Conservation (phyloP, 352 stramenopile genomes). For the Globisporangium nagaii region DNA sequence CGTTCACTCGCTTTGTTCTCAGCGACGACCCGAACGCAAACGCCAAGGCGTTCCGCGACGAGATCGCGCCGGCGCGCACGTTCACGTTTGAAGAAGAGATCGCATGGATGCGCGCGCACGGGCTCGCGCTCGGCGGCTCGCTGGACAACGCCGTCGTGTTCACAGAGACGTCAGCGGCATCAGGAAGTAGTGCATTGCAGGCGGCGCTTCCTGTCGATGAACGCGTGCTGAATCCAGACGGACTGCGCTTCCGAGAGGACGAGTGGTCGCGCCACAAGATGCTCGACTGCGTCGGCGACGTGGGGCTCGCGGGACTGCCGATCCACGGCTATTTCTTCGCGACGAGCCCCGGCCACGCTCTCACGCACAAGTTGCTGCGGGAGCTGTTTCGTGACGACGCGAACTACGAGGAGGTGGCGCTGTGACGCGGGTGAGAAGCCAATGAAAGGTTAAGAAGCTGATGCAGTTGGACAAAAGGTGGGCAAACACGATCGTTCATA, state of each 20-base stretch:
- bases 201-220: neutral
- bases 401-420: slow-evolving; percentile 33
- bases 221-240: slow-evolving; percentile 38
- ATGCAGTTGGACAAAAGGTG: no score
- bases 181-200: no score
- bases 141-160: slow-evolving; percentile 72
- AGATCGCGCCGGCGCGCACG: slow-evolving; percentile 49
- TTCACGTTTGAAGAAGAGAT: slow-evolving; percentile 78
- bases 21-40: slow-evolving; percentile 25
- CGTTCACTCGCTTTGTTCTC: slow-evolving; percentile 32
- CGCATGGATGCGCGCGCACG: slow-evolving; percentile 42
- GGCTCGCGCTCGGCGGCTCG: slow-evolving; percentile 49
- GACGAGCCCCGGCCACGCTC: slow-evolving; percentile 55
- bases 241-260: slow-evolving; percentile 42
- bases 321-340: slow-evolving; percentile 65
- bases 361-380: slow-evolving; percentile 55
- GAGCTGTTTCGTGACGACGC: slow-evolving; percentile 33
- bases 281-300: slow-evolving; percentile 66
- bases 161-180: neutral
- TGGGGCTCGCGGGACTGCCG: slow-evolving; percentile 44
- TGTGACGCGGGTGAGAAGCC: no score
- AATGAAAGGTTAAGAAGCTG: no score
- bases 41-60: slow-evolving; percentile 17
- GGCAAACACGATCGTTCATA: slow-evolving; percentile 2
- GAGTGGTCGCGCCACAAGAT: slow-evolving; percentile 74